phyloP scores from a whole-genome alignment of 2,329 filamentous ascomycete genomes.

The Aspergillus fumigatiaffinis region DNA sequence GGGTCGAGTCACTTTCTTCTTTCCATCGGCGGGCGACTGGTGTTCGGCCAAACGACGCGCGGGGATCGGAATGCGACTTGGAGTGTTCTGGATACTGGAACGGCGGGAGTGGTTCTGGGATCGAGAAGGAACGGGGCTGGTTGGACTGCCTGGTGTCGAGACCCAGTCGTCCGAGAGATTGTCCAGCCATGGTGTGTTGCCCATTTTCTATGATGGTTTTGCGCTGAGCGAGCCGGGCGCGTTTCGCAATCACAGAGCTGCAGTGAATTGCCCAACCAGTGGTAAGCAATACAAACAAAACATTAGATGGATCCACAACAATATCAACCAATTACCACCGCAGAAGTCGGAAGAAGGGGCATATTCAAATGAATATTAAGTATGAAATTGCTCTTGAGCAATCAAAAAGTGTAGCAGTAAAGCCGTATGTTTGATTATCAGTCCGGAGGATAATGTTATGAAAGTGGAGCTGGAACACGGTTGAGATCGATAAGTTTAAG shows the following conservation, averaged over 20 bases:
- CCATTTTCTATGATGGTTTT: conserved; percentile 22
- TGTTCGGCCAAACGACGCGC: conserved; percentile 31
- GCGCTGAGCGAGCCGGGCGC: conserved; percentile 14
- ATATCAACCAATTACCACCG: conserved; percentile 6
- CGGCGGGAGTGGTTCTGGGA: conserved; percentile 23
- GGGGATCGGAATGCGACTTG: conserved; percentile 38
- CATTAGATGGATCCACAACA: conserved; percentile 11
- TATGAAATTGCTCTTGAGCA: not conserved
- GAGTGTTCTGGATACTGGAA: conserved; percentile 28
- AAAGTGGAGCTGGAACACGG: conserved; percentile 7
- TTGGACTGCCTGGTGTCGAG: conserved; percentile 35
- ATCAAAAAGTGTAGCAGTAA: conserved; percentile 1
- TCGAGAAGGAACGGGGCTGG: conserved; percentile 23
- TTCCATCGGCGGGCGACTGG: conserved; percentile 23
- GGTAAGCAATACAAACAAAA: conserved; percentile 14
- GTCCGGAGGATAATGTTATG: conserved; percentile 8
- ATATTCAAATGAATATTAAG: not conserved
- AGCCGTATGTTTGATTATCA: not conserved
- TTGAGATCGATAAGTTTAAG: conserved; percentile 10
- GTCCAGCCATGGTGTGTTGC: conserved; percentile 41
- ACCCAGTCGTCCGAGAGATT: conserved; percentile 44
- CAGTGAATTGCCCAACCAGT: conserved; percentile 15
- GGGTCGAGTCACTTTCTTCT: conserved; percentile 31
- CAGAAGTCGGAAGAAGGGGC: not conserved
- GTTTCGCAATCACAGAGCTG: conserved; percentile 17